These are phyloP conservation scores for Sporothrix humicola DNA, from an alignment of 2,329 filamentous ascomycete genomes.

Conservation along the genomic window DNA sequence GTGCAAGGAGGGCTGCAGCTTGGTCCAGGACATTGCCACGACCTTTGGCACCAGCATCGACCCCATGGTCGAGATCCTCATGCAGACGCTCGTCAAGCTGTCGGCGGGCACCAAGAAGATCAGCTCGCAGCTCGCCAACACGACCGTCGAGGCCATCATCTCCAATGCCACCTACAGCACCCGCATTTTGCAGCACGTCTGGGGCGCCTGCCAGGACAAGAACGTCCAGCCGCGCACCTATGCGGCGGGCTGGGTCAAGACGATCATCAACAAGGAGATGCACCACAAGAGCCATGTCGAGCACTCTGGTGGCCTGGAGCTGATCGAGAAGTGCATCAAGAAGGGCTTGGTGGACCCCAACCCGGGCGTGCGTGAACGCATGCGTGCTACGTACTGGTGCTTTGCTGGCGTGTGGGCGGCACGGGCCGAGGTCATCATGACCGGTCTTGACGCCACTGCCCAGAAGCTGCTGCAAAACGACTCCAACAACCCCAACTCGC, in stretches of 20 bases:
- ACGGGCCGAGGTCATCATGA: slow-evolving; percentile 76
- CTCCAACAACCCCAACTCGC: slow-evolving; percentile 76
- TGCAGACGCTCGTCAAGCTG: slow-evolving; percentile 89
- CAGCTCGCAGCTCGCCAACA: slow-evolving; percentile 79
- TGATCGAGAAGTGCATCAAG: slow-evolving; percentile 86
- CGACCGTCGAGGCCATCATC: slow-evolving; percentile 80
- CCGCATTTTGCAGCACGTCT: slow-evolving; percentile 85
- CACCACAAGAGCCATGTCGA: slow-evolving; percentile 83
- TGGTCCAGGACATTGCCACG: slow-evolving; percentile 83
- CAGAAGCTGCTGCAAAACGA: slow-evolving; percentile 83
- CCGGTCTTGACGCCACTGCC: slow-evolving; percentile 75
- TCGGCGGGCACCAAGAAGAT: slow-evolving; percentile 93
- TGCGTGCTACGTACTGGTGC: slow-evolving; percentile 84
- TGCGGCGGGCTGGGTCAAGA: slow-evolving; percentile 82
- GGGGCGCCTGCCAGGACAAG: slow-evolving; percentile 84
- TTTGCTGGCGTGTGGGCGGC: slow-evolving; percentile 80
- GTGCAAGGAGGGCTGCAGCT: slow-evolving; percentile 81
- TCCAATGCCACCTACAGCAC: slow-evolving; percentile 77
- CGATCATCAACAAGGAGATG: slow-evolving; percentile 75
- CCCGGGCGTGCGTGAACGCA: slow-evolving; percentile 84
- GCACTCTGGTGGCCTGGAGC: slow-evolving; percentile 79
- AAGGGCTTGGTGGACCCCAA: slow-evolving; percentile 90
- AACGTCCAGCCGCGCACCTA: slow-evolving; percentile 85
- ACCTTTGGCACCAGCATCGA: slow-evolving; percentile 80
- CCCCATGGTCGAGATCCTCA: slow-evolving; percentile 84